Base-by-base conservation (phyloP, 2,329 filamentous ascomycete species). In the Colletotrichum spaethianum region DNA sequence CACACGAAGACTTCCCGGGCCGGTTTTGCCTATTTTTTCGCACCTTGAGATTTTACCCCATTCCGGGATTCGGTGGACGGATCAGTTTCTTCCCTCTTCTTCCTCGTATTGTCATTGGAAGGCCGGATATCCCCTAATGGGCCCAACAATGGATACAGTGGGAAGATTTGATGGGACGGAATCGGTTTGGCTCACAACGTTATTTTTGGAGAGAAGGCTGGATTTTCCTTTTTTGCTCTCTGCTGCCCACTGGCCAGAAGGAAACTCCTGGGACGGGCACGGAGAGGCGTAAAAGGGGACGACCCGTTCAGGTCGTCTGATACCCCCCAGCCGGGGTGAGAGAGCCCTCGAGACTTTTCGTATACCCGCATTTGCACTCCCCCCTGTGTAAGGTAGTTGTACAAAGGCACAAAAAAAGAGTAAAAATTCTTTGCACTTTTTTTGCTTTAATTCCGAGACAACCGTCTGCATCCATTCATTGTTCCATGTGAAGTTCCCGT, bases 321-420 rank as follows among this genome's bases (percentile, higher is more conserved):
- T 72, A 75, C 74, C 74, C 72, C 70, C 61, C 53, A 67, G 72
- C 53, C 42, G 53, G 59, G 62, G 52, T 50, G 28, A 50, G 63
- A 61, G 44, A 63, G 67, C 57, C 36, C 36, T 67, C 53, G 63
- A 59, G 57, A 60, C 56, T 59, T 63, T 60, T 60, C 48, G 63
- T 62, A 52, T 66, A 71, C 62, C 42, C 68, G 48, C 63, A 67
- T 57, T 66, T 68, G 55, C 44, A 56, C 59, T 46, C 46, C 76
- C 76, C 77, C 80, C 76, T 80, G 78, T 80, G 79, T 82, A 80
- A 72, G 79, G 78, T 81, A 83, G 79, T 78, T 82, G 79, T 80
- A 79, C 76, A 81, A 79, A 82, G 77, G 79, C 78, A 79, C 76
- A 80, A 80, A 79, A 81, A 80, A 80, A 79, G 76, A 80, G 76